phyloP scores from a whole-genome alignment of 2,329 filamentous ascomycete genomes.

The Phoma sp. region DNA sequence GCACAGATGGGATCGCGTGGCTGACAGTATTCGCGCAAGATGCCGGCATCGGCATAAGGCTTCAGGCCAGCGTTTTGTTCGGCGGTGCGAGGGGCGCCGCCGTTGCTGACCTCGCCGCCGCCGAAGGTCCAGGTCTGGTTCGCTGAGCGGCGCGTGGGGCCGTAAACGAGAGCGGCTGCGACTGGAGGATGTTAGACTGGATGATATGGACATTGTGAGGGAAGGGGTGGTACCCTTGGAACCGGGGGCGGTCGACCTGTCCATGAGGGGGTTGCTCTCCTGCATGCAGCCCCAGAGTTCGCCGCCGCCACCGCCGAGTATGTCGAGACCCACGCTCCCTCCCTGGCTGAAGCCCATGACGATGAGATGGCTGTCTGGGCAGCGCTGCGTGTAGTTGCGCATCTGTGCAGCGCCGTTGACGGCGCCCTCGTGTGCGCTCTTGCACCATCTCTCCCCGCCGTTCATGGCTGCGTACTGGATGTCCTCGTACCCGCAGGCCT shows the following conservation, averaged over 20 bases:
- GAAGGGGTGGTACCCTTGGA: slow-evolving; percentile 22
- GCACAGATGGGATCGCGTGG: slow-evolving; percentile 68
- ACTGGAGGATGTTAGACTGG: slow-evolving; percentile 24
- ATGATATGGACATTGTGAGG: no score
- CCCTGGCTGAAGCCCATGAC: slow-evolving; percentile 39
- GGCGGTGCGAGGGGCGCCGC: slow-evolving; percentile 28
- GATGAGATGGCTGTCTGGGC: slow-evolving; percentile 36
- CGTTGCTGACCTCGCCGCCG: slow-evolving; percentile 30
- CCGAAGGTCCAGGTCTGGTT: slow-evolving; percentile 32
- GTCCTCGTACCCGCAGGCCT: slow-evolving; percentile 37
- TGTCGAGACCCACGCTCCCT: slow-evolving; percentile 32
- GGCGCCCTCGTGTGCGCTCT: slow-evolving; percentile 35
- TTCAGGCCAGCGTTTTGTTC: slow-evolving; percentile 30
- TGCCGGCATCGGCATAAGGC: slow-evolving; percentile 47
- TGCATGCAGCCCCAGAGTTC: slow-evolving; percentile 34
- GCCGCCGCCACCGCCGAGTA: slow-evolving; percentile 35
- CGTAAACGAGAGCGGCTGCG: slow-evolving; percentile 32
- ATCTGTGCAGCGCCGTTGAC: slow-evolving; percentile 34
- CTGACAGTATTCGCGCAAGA: slow-evolving; percentile 70
- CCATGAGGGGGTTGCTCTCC: slow-evolving; percentile 29
- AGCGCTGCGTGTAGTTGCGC: slow-evolving; percentile 36
- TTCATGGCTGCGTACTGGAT: slow-evolving; percentile 36
- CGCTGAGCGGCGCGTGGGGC: slow-evolving; percentile 33
- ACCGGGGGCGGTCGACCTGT: slow-evolving; percentile 27
- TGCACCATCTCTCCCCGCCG: slow-evolving; percentile 33